Conservation (phyloP, 257 asterid species). For the Solanum medicagineum region DNA sequence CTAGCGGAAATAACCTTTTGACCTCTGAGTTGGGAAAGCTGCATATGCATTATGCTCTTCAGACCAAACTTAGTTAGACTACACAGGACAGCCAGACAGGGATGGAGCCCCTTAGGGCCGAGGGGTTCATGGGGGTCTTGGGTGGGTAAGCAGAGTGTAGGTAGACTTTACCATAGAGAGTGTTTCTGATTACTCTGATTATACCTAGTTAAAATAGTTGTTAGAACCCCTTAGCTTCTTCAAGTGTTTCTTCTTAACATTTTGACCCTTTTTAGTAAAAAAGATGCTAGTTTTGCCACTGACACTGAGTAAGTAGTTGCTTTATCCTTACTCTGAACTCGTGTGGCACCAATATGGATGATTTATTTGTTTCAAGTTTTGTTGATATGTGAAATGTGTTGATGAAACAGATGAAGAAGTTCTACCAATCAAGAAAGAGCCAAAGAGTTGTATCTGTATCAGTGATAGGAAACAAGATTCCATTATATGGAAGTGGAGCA, state of each 20-base stretch:
- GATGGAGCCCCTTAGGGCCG: neutral
- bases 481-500: constrained; percentile 77
- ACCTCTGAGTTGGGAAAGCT: too few species aligned
- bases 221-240: neutral
- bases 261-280: neutral
- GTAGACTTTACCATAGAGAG: too few species aligned
- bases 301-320: neutral
- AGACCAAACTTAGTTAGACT: too few species aligned
- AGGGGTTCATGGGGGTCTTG: neutral
- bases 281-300: too few species aligned
- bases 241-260: neutral
- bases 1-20: too few species aligned
- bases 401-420: constrained; percentile 48
- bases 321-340: neutral
- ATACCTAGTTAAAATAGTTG: neutral
- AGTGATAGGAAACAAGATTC: constrained; percentile 62
- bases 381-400: neutral
- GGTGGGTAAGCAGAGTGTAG: too few species aligned
- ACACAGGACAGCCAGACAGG: neutral
- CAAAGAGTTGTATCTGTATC: constrained; percentile 32
- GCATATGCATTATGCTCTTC: too few species aligned
- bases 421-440: constrained; percentile 59
- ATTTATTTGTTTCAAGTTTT: neutral
- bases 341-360: neutral
- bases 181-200: too few species aligned